Conservation (phyloP, 805 yeast genomes). For the Danielia oregonensis region DNA sequence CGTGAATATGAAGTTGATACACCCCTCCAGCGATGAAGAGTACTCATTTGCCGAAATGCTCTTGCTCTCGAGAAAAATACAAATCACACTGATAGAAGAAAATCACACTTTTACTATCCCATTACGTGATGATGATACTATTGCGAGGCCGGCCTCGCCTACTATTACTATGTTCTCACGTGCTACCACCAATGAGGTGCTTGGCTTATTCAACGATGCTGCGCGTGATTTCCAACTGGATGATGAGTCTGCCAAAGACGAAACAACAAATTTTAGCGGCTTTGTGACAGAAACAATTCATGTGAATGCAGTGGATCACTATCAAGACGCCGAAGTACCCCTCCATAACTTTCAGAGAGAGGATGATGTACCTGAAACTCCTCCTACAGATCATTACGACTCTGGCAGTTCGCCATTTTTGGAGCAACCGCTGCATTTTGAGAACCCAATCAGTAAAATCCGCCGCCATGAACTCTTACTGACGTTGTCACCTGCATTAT, state of each 20-base stretch:
- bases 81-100: neutral
- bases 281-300: constrained; percentile 49
- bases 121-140: constrained; percentile 33
- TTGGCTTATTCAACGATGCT: constrained; percentile 69
- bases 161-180: constrained; percentile 76
- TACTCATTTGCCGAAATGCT: constrained; percentile 62
- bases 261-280: constrained; percentile 37
- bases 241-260: constrained; percentile 23
- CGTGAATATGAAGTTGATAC: constrained; percentile 56
- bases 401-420: constrained; percentile 48
- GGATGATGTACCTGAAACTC: constrained; percentile 16
- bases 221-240: constrained; percentile 27
- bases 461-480: neutral
- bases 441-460: neutral
- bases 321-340: neutral
- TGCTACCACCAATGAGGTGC: constrained; percentile 70
- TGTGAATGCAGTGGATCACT: no score
- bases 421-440: constrained; percentile 16
- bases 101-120: constrained; percentile 42
- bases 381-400: constrained; percentile 25
- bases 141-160: constrained; percentile 52
- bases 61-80: constrained; percentile 25
- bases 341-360: constrained; percentile 7
- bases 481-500: neutral
- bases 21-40: constrained; percentile 46